phyloP scores from a whole-genome alignment of 2,329 filamentous ascomycete genomes.

The Emmonsia crescens region DNA sequence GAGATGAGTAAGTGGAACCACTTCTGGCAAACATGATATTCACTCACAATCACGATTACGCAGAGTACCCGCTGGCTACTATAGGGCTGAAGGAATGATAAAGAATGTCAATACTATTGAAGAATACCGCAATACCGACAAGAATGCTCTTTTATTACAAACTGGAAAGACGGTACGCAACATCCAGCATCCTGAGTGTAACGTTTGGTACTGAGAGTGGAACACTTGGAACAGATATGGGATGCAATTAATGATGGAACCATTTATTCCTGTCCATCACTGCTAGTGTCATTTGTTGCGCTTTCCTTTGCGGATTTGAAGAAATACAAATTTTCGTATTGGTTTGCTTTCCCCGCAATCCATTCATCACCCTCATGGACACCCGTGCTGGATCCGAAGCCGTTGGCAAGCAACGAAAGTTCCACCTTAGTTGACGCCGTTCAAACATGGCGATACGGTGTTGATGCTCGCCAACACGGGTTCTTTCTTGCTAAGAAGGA shows the following conservation, averaged over 20 bases:
- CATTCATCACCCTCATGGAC: slow-evolving; percentile 83
- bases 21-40: not conserved
- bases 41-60: not conserved
- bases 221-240: slow-evolving; percentile 63
- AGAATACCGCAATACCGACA: slow-evolving; percentile 78
- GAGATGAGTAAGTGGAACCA: slow-evolving; percentile 54
- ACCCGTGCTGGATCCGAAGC: slow-evolving; percentile 28
- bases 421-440: slow-evolving; percentile 69
- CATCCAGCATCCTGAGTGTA: not conserved
- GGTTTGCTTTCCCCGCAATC: slow-evolving; percentile 90
- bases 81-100: slow-evolving; percentile 83
- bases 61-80: slow-evolving; percentile 59
- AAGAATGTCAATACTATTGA: slow-evolving; percentile 95
- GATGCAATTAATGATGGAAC: slow-evolving; percentile 94
- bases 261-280: slow-evolving; percentile 87
- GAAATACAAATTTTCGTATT: slow-evolving; percentile 96
- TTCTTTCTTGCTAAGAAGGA: slow-evolving; percentile 87
- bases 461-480: slow-evolving; percentile 75
- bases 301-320: slow-evolving; percentile 93
- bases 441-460: slow-evolving; percentile 75
- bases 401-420: slow-evolving; percentile 59
- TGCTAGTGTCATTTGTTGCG: slow-evolving; percentile 78
- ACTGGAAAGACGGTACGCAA: slow-evolving; percentile 60
- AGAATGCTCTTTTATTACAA: slow-evolving; percentile 62
- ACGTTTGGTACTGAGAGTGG: slow-evolving; percentile 3